Evolutionary conservation across 2,329 filamentous ascomycete genomes (phyloP).

Genomic region (Trichoderma asperellum): DNA sequence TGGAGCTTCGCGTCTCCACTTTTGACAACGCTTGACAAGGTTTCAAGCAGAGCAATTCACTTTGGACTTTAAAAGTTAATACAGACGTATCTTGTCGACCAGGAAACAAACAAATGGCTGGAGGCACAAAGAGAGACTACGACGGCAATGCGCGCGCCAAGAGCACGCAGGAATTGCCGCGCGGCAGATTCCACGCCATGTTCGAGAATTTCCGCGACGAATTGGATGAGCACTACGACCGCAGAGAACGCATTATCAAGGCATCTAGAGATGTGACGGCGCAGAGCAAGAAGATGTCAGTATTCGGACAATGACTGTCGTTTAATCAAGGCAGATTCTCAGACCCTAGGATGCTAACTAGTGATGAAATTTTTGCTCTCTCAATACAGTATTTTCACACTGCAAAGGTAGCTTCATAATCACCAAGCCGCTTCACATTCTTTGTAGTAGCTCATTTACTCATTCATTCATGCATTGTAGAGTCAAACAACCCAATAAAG

Average conservation of each 20-base stretch:
- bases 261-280: conserved; percentile 90
- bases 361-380: background rate
- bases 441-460: background rate
- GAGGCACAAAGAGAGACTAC: conserved; percentile 57
- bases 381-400: conserved; percentile 42
- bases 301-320: rapidly evolving
- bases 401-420: conserved; percentile 41
- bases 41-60: background rate
- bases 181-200: conserved; percentile 66
- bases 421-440: background rate
- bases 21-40: conserved; percentile 8
- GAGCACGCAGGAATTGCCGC: conserved; percentile 42
- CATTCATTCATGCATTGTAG: conserved; percentile 45
- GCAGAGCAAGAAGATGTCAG: conserved; percentile 94
- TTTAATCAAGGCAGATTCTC: background rate
- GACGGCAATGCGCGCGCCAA: conserved; percentile 54
- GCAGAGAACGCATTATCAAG: conserved; percentile 87
- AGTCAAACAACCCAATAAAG: conserved; percentile 63
- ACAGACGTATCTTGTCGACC: background rate
- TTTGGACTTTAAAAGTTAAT: background rate
- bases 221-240: conserved; percentile 92
- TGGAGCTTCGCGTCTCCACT: conserved; percentile 8
- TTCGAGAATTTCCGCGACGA: conserved; percentile 86
- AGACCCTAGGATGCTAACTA: background rate
- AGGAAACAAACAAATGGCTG: conserved; percentile 37